Evolutionary conservation across 2,329 filamentous ascomycete species (phyloP).

Genomic region (Purpureocillium lavendulum): DNA sequence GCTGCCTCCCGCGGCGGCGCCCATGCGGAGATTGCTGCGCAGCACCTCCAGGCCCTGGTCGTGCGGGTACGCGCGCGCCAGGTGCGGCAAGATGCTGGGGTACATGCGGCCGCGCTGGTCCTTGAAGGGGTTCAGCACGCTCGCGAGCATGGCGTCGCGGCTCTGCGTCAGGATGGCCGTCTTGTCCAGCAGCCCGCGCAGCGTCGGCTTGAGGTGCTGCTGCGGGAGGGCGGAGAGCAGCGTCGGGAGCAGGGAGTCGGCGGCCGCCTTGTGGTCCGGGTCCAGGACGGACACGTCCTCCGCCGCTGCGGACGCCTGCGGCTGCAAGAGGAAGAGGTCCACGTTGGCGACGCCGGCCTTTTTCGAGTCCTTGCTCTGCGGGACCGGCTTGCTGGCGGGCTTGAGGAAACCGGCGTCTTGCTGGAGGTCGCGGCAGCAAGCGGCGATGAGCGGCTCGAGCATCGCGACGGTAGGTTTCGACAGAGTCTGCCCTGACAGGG

Average conservation of each 20-base stretch:
- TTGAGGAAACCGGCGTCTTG: constrained; percentile 41
- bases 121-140: constrained; percentile 69
- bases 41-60: constrained; percentile 65
- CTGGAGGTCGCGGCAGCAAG: constrained; percentile 69
- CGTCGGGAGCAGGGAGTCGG: constrained; percentile 51
- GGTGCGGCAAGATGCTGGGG: constrained; percentile 71
- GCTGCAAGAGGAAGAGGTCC: constrained; percentile 61
- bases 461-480: constrained; percentile 57
- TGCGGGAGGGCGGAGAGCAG: constrained; percentile 58
- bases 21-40: constrained; percentile 46
- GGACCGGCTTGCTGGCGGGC: constrained; percentile 20
- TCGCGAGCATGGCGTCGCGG: constrained; percentile 68
- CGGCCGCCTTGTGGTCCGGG: constrained; percentile 43
- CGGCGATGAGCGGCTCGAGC: constrained; percentile 52
- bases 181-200: constrained; percentile 71
- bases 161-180: constrained; percentile 65
- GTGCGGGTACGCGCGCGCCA: constrained; percentile 56
- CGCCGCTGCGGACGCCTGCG: constrained; percentile 22
- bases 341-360: constrained; percentile 51
- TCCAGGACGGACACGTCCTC: constrained; percentile 26
- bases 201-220: constrained; percentile 57
- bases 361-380: constrained; percentile 19
- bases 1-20: constrained; percentile 14
- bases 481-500: constrained; percentile 56
- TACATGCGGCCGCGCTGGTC: constrained; percentile 54